Evolutionary conservation across 2,329 filamentous ascomycete species (phyloP).

Genomic region (Diplodia sapinea): DNA sequence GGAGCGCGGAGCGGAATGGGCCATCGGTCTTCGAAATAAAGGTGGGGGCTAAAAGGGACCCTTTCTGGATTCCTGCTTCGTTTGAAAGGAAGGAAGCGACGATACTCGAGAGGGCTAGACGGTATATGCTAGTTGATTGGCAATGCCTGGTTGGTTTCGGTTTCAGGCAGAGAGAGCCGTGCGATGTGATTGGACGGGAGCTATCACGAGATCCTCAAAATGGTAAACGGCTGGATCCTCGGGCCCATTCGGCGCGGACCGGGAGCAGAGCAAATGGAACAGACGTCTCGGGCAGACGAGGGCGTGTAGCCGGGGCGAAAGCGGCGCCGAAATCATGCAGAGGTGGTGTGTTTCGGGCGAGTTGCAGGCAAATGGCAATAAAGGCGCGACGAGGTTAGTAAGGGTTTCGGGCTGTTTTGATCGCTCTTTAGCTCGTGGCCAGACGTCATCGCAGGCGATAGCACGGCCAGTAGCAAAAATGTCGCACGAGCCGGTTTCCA

Average conservation of each 20-base stretch:
- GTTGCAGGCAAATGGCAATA: constrained; percentile 11
- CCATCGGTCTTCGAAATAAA: not conserved
- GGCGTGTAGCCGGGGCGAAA: not conserved
- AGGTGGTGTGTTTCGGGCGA: not conserved
- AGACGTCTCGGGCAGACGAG: not conserved
- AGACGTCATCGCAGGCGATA: constrained; percentile 19
- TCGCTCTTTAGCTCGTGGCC: constrained; percentile 1
- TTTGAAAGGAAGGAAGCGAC: not conserved
- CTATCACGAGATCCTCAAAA: constrained; percentile 16
- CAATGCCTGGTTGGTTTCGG: not conserved
- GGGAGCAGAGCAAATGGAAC: not conserved
- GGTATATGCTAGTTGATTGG: not conserved
- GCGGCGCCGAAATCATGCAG: not conserved
- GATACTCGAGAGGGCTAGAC: not conserved
- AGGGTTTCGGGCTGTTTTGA: not conserved
- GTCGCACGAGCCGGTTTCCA: not conserved
- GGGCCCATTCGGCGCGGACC: not conserved
- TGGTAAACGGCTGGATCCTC: constrained; percentile 1
- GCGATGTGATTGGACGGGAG: not conserved
- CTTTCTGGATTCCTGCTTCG: not conserved
- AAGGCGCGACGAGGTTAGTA: constrained; percentile 4
- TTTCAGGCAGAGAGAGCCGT: not conserved
- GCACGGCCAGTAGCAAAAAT: not conserved
- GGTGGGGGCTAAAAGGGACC: constrained; percentile 2
- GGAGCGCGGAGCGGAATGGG: constrained; percentile 1